Evolutionary conservation across 78 protist species (phyloP).

Genomic region (Mastigamoeba balamuthi): DNA sequence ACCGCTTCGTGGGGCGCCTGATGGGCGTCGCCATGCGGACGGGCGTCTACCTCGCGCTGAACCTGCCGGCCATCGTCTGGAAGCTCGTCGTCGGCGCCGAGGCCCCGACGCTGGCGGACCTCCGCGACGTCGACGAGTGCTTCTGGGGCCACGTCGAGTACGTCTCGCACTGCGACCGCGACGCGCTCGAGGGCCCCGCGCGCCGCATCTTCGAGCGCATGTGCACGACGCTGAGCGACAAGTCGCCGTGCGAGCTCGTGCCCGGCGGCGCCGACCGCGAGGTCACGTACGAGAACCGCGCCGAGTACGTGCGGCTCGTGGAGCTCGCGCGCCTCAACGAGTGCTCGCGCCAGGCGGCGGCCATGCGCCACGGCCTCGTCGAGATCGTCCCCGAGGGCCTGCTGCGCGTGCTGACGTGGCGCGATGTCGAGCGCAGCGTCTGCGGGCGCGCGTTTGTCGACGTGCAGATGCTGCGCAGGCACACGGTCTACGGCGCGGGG

Average conservation of each 20-base stretch:
- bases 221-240: neutral
- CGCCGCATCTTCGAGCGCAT: neutral
- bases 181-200: neutral
- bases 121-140: constrained; percentile 8
- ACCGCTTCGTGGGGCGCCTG: constrained; percentile 2
- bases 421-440: constrained; percentile 15
- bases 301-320: constrained; percentile 11
- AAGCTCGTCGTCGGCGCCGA: constrained; percentile 2
- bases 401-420: neutral
- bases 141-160: neutral
- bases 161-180: neutral
- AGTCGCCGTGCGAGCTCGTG: neutral
- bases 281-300: constrained; percentile 4
- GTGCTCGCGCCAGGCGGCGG: neutral
- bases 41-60: neutral
- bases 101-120: neutral
- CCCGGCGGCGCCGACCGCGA: neutral
- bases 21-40: constrained; percentile 23
- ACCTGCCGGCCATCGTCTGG: constrained; percentile 12
- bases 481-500: constrained; percentile 16
- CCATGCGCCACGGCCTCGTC: constrained; percentile 8
- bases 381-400: constrained; percentile 9
- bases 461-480: constrained; percentile 9
- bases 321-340: constrained; percentile 10
- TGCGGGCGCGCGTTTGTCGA: constrained; percentile 20